phyloP scores from a whole-genome alignment of 169 alveolate species.

The Plasmodium gaboni region DNA sequence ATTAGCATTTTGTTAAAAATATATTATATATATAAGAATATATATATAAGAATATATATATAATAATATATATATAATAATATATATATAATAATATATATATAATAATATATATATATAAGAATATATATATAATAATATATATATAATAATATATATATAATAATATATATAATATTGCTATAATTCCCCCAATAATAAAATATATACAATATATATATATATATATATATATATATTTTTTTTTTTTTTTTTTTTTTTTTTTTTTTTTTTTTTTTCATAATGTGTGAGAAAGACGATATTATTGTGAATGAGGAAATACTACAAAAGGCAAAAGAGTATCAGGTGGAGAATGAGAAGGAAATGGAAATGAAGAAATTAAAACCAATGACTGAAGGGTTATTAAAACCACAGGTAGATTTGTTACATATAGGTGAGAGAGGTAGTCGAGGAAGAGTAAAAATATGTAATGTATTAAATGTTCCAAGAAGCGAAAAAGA shows the following conservation, averaged over 20 bases:
- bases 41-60: too few species aligned
- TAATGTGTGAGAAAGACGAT: slow-evolving; percentile 29
- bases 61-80: too few species aligned
- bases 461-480: slow-evolving; percentile 45
- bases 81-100: too few species aligned
- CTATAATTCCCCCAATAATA: too few species aligned
- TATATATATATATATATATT: slow-evolving; percentile 7
- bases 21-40: too few species aligned
- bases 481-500: slow-evolving; percentile 52
- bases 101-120: too few species aligned
- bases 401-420: slow-evolving; percentile 14
- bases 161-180: too few species aligned
- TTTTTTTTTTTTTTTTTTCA: neutral
- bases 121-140: too few species aligned
- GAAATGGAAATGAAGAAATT: slow-evolving; percentile 32
- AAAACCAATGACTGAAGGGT: slow-evolving; percentile 38
- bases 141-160: too few species aligned
- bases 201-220: neutral
- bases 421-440: slow-evolving; percentile 35
- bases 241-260: neutral
- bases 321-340: slow-evolving; percentile 27
- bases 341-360: slow-evolving; percentile 19
- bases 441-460: slow-evolving; percentile 37
- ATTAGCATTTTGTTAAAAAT: too few species aligned
- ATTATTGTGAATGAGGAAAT: slow-evolving; percentile 12